These are phyloP conservation scores for Exophiala dermatitidis DNA, from an alignment of 2,329 filamentous ascomycete genomes.

Conservation along the genomic window DNA sequence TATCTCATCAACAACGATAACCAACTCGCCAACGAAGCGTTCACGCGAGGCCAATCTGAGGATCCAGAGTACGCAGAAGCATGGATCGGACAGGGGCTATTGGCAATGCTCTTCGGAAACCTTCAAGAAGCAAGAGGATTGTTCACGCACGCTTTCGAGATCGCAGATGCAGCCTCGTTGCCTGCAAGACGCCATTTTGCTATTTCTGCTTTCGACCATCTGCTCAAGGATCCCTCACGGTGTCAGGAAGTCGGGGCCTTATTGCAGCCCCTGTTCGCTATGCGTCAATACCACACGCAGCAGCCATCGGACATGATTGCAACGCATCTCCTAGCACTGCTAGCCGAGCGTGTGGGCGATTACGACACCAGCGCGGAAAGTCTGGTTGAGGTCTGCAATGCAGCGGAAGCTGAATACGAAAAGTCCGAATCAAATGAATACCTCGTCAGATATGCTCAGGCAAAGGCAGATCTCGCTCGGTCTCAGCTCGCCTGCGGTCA, in stretches of 20 bases:
- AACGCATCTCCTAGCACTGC: conserved; percentile 69
- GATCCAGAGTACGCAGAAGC: conserved; percentile 91
- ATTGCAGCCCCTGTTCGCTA: conserved; percentile 79
- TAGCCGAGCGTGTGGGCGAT: conserved; percentile 73
- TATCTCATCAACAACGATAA: conserved; percentile 78
- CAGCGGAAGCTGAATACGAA: conserved; percentile 76
- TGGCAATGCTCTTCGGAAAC: conserved; percentile 71
- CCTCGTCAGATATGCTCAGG: conserved; percentile 69
- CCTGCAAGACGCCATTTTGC: conserved; percentile 73
- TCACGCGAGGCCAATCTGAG: conserved; percentile 82
- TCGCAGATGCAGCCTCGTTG: conserved; percentile 68
- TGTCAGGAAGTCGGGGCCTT: conserved; percentile 47
- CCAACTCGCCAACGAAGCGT: conserved; percentile 80
- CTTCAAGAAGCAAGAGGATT: conserved; percentile 69
- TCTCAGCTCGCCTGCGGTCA: conserved; percentile 63
- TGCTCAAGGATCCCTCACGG: conserved; percentile 52
- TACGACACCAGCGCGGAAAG: conserved; percentile 55
- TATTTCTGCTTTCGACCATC: conserved; percentile 71
- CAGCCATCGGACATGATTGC: conserved; percentile 63
- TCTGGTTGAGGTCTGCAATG: conserved; percentile 59
- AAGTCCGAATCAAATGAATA: conserved; percentile 67
- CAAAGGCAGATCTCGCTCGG: conserved; percentile 81
- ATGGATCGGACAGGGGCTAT: conserved; percentile 86
- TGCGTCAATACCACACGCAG: conserved; percentile 71
- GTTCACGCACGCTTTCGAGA: conserved; percentile 91